A percentile compares a stretch with the other conserved stretches of the same genome.
Conservation (phyloP, 2,329 filamentous ascomycete genomes). For the Cercospora sp. region DNA sequence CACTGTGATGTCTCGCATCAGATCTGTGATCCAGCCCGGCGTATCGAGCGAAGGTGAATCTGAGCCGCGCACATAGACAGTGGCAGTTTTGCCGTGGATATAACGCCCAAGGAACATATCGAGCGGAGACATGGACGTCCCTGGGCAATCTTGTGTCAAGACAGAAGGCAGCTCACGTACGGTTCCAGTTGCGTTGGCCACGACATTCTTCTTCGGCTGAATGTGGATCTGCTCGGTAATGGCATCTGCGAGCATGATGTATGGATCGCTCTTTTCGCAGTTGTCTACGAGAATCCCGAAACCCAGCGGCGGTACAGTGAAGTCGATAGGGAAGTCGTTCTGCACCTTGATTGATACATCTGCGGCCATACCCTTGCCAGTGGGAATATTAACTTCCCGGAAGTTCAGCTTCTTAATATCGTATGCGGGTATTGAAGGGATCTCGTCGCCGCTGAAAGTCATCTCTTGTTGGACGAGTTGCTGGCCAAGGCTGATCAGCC, state of each 20-base stretch:
- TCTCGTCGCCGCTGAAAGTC: slow-evolving; percentile 68
- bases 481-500: slow-evolving; percentile 74
- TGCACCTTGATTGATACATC: slow-evolving; percentile 71
- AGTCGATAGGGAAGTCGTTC: slow-evolving; percentile 76
- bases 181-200: slow-evolving; percentile 68
- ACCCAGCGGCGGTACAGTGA: slow-evolving; percentile 74
- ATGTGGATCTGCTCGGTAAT: slow-evolving; percentile 67
- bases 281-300: slow-evolving; percentile 86
- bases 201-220: slow-evolving; percentile 65
- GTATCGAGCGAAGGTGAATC: slow-evolving; percentile 63
- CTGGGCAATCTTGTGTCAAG: slow-evolving; percentile 72
- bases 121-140: slow-evolving; percentile 75
- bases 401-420: slow-evolving; percentile 80
- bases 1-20: slow-evolving; percentile 78
- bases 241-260: slow-evolving; percentile 77
- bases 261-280: slow-evolving; percentile 68
- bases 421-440: slow-evolving; percentile 78
- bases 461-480: slow-evolving; percentile 74
- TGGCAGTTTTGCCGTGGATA: slow-evolving; percentile 74
- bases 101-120: slow-evolving; percentile 80
- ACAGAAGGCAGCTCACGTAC: slow-evolving; percentile 72
- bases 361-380: slow-evolving; percentile 69
- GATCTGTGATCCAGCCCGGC: slow-evolving; percentile 77
- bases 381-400: slow-evolving; percentile 63
- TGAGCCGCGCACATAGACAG: slow-evolving; percentile 79